Base-by-base conservation (phyloP, 495 filamentous ascomycete species). In the Penicillium waksmanii region DNA sequence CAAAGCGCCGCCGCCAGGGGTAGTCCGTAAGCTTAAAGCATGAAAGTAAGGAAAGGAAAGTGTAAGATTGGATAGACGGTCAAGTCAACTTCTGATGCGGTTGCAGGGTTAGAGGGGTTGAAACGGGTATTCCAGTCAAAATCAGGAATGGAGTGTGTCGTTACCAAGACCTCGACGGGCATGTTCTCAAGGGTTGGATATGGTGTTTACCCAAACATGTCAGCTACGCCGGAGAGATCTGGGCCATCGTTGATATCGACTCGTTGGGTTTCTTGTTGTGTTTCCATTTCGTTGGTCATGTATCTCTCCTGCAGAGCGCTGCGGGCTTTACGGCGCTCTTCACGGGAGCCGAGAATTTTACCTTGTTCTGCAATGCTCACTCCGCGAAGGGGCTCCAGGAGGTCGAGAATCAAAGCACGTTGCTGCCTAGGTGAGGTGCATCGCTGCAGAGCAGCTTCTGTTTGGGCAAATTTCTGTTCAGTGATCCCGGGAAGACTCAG, bases 331-430 rank as follows among this genome's bases (percentile, higher is more conserved):
- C 82, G 80, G 35, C 76, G 79, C 54, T 82, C 80, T 64, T 80
- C 74, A 27, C 77, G 72, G 4, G 80, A 76, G 43, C 76, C 73
- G 40, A 80, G 62, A 15, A 98, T 84, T 73, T 92, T 94, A 38
- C 95, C 95, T 78, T 93, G 89, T 73, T 98, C 95, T 18, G 92
- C 89, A 55, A 99, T 90, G 61, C 92, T 93, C 4, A 97, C 85
- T 3, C 95, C 93, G 50, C 96, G 85, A 13, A 98, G 74, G 40
- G 91, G 87, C 58, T 93, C 87, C 13, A 99, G 77, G 8, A 99
- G 78, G 55, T 96, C 91, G n/a, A 98, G 75, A 40, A 98, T 85
- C 17, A 96, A 70, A 2, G 89, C 90, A 33, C 96, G 82, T 70
- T 96, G 92, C 63, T 90, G 87, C 10, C 93, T 80, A 19, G 85